These are phyloP conservation scores for Fomitopsis pinicola DNA, from an alignment of 1,284 basidiomycete genomes.

Conservation along the genomic window DNA sequence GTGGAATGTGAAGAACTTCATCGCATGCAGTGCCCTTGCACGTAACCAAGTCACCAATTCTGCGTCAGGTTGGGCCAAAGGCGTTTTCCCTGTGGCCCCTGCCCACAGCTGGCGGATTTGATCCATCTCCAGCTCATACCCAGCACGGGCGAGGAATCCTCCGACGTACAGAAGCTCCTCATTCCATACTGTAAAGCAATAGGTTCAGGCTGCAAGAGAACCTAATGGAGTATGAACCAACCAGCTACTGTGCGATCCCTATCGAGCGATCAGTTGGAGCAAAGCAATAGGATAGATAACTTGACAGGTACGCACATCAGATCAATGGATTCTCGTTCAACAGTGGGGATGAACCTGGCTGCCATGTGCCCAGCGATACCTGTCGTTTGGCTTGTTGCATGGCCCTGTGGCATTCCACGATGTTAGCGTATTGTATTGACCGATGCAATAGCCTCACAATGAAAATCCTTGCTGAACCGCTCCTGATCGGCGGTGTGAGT, in stretches of 20 bases:
- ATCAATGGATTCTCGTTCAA: conserved; percentile 94
- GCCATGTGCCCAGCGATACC: conserved; percentile 91
- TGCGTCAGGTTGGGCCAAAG: conserved; percentile 24
- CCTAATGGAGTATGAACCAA: conserved; percentile 19
- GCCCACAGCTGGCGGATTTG: conserved; percentile 55
- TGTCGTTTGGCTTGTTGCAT: conserved; percentile 88
- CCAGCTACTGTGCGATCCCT: conserved; percentile 77
- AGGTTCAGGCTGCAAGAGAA: not conserved
- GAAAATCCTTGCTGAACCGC: conserved; percentile 68
- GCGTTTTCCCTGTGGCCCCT: conserved; percentile 33
- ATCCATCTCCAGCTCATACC: conserved; percentile 85
- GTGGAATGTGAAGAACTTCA: conserved; percentile 89
- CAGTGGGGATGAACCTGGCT: conserved; percentile 93
- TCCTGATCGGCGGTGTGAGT: conserved; percentile 30
- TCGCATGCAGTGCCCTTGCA: conserved; percentile 73
- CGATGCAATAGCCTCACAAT: conserved; percentile 47
- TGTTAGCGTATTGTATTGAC: conserved; percentile 3
- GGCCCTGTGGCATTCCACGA: conserved; percentile 43
- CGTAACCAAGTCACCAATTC: conserved; percentile 50
- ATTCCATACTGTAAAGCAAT: conserved; percentile 67
- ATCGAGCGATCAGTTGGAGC: conserved; percentile 16
- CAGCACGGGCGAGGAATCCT: conserved; percentile 75
- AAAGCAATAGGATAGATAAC: not conserved
- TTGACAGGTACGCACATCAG: conserved; percentile 60
- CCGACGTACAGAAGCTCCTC: conserved; percentile 83